phyloP scores from a whole-genome alignment of 345 rosid species.

The Salix viminalis region DNA sequence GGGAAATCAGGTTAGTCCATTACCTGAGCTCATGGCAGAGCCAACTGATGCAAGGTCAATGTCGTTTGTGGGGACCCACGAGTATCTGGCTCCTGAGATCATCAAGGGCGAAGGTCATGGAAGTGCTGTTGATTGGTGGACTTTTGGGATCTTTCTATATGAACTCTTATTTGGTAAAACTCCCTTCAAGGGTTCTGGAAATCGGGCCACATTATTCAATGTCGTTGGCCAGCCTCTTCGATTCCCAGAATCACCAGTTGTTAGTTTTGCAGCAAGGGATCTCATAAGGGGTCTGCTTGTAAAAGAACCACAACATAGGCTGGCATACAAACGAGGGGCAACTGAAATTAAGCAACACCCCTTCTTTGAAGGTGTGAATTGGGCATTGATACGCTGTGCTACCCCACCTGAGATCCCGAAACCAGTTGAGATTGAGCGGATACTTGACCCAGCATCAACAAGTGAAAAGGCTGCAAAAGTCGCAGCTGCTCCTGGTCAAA shows the following conservation, averaged over 20 bases:
- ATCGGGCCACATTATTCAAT: constrained; percentile 76
- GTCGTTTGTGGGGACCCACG: constrained; percentile 94
- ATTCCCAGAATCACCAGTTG: constrained; percentile 71
- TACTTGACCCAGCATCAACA: constrained; percentile 38
- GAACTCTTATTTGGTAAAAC: constrained; percentile 88
- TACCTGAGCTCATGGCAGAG: constrained; percentile 90
- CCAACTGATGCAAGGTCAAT: constrained; percentile 89
- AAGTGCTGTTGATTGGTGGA: constrained; percentile 98
- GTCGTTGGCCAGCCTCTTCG: constrained; percentile 91
- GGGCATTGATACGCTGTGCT: constrained; percentile 85
- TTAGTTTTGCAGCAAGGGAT: constrained; percentile 82
- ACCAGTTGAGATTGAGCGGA: constrained; percentile 59
- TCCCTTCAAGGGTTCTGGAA: constrained; percentile 89
- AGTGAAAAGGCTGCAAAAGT: constrained; percentile 44
- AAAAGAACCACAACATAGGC: constrained; percentile 80
- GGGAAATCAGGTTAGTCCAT: constrained; percentile 68
- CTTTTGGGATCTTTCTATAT: constrained; percentile 77
- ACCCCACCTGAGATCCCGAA: constrained; percentile 89
- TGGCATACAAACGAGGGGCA: constrained; percentile 84
- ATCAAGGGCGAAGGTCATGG: constrained; percentile 96
- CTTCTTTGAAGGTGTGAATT: constrained; percentile 87
- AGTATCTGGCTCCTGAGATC: constrained; percentile 86
- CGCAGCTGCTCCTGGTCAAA: constrained; percentile 42
- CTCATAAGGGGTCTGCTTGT: constrained; percentile 72
- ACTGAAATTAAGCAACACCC: constrained; percentile 93